Evolutionary conservation across 129 eudicot genomes (phyloP), one percentile per base, ranked within the genome.

Genomic region (Flaveria ramosissima): DNA sequence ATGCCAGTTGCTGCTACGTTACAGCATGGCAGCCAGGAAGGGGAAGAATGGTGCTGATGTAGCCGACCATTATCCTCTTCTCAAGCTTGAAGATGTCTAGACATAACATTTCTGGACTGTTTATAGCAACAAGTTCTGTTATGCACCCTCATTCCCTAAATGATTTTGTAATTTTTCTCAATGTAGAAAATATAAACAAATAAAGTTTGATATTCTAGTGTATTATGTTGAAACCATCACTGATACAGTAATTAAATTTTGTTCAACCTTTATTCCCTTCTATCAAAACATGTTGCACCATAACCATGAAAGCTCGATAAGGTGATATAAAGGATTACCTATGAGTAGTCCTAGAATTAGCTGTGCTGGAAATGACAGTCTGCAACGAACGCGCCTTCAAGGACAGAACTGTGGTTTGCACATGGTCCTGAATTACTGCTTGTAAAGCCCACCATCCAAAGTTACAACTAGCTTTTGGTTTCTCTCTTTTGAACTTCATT

Each of bases 11-110:
- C 79, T 93, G 76, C 81, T 74, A 27, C 82, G 77, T 10, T 88
- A 82, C 41, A 68, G 75, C 74, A 63, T 53, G 63, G 62, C 46
- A 42, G 72, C 42, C 4, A 9, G 45, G 10, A 26, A 52, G 12
- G 73, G 74, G 23, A 84, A 76, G 53, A 83, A 59, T 17, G 75
- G 6, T 17, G 63, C 16, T 24, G 82, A 57, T 59, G 92, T 83
- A 51, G 57, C 64, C 3, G 91, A 90, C 78, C 81, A 74, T 51
- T 69, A 70, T 68, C 94, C 96, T 10, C 94, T 92, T 21, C 94
- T 92, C 19, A 83, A 86, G 74, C 71, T 27, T 12, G 84, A 74
- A 80, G 36, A 55, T 17, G 65, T 74, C 45, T 80, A 27, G 51
- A 67, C 12, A 15, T 46, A 15, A 41, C 10, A 57, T 30, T 23